Percentiles rank a stretch among this genome's conserved stretches.
Evolutionary conservation across 768 basidiomycete genomes (phyloP).

Genomic region (Harrya chromipes): DNA sequence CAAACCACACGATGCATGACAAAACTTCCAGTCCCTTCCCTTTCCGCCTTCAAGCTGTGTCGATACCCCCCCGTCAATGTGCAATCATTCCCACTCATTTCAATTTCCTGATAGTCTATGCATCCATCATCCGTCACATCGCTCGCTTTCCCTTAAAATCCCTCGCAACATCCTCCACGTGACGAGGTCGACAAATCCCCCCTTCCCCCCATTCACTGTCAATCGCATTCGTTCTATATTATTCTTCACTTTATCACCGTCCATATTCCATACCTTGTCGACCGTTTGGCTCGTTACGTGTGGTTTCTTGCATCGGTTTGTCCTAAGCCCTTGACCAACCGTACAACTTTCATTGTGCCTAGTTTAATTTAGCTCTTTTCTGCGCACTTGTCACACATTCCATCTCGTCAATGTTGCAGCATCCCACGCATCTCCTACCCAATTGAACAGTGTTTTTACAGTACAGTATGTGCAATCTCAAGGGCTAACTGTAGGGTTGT

Average conservation of each 20-base stretch:
- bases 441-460: constrained; percentile 40
- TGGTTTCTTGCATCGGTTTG: constrained; percentile 33
- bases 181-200: constrained; percentile 54
- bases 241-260: constrained; percentile 79
- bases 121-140: constrained; percentile 53
- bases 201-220: constrained; percentile 38
- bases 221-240: constrained; percentile 66
- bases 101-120: constrained; percentile 48
- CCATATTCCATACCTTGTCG: constrained; percentile 33
- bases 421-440: constrained; percentile 37
- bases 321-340: constrained; percentile 22
- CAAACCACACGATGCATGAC: constrained; percentile 19
- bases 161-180: constrained; percentile 44
- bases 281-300: constrained; percentile 34
- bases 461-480: constrained; percentile 31
- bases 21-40: constrained; percentile 6
- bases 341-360: constrained; percentile 30
- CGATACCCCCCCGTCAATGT: constrained; percentile 26
- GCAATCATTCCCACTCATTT: constrained; percentile 43
- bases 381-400: constrained; percentile 28
- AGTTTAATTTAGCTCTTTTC: constrained; percentile 29
- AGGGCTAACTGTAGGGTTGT: constrained; percentile 30
- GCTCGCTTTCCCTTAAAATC: constrained; percentile 40
- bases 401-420: constrained; percentile 46
- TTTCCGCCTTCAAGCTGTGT: constrained; percentile 13